Base-by-base conservation (phyloP, 371 early-diverging fungal genomes). In the Mortierella sp. region DNA sequence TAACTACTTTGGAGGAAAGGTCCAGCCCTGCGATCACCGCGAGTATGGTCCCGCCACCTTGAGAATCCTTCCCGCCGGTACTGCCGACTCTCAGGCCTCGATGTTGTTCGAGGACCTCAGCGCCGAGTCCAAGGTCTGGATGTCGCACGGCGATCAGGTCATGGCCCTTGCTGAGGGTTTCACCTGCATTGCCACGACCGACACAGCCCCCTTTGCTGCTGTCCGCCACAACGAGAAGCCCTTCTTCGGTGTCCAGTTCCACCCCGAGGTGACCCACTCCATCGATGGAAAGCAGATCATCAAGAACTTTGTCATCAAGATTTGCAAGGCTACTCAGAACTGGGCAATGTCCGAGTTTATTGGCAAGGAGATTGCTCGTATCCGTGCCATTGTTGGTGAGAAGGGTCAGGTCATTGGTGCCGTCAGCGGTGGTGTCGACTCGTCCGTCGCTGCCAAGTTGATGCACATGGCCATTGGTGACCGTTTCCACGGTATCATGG, bases 211-310 rank as follows among this genome's bases (percentile, higher is more conserved):
- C 57, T 96, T 89, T 66, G 94, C 97, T 47, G 99, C 97, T 45
- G 91, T 97, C 60, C 93, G 89, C 62, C 92, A 94, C 72, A 84
- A 85, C 57, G 87, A 89, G 64, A 91, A 91, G 77, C 87, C 87
- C 9, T 89, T 96, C 74, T 98, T 90, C 81, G 98, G 97, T 59
- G 93, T 97, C 64, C 99, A 98, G 86, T 95, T 97, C 92, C 99
- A 98, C 84, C 99, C 99, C 56, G 99, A 98, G 83, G 96, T 98
- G 57, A 95, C 97, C 37, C 99, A 98, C 88, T 95, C 97, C 63
- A 87, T 90, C n/a, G 88, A 91, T 63, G 99, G 99, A 62, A 86
- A 91, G 59, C 75, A 85, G 43, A 74, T 98, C 48, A 82, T 98
- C 68, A 86, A 88, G 76, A 98, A 98, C 91, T 98, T 98, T 91